Conservation (phyloP, 768 basidiomycete species). For the Trametes punicea region DNA sequence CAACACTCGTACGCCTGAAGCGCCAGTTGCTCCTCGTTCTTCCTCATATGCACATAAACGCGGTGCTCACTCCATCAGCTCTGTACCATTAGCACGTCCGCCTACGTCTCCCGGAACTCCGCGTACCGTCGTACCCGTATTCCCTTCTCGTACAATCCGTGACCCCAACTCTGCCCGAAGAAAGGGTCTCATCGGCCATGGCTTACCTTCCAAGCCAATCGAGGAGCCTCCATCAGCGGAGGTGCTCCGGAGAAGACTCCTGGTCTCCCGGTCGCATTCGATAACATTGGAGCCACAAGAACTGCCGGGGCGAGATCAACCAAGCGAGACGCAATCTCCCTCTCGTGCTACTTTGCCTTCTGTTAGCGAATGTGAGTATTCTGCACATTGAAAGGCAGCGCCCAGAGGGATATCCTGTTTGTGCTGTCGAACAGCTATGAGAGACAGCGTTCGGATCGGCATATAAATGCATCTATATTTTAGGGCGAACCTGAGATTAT, state of each 20-base stretch:
- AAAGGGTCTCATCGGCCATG: slow-evolving; percentile 55
- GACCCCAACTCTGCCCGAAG: slow-evolving; percentile 28
- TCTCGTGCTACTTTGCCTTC: not conserved
- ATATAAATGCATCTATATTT: too few species aligned
- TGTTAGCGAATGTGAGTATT: not conserved
- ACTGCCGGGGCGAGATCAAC: slow-evolving; percentile 17
- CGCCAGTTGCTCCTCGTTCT: slow-evolving; percentile 33
- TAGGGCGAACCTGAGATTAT: too few species aligned
- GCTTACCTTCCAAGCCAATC: slow-evolving; percentile 29
- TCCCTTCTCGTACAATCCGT: slow-evolving; percentile 19
- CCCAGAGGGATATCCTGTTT: too few species aligned
- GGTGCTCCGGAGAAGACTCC: slow-evolving; percentile 19
- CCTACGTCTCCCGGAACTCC: slow-evolving; percentile 77
- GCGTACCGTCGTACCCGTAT: slow-evolving; percentile 37
- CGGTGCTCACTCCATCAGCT: slow-evolving; percentile 77
- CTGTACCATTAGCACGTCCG: slow-evolving; percentile 75
- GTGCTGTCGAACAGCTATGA: too few species aligned
- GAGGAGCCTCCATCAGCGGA: slow-evolving; percentile 25
- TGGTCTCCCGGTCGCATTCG: slow-evolving; percentile 62
- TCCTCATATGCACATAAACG: slow-evolving; percentile 54
- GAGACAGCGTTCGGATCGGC: too few species aligned
- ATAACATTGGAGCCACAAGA: slow-evolving; percentile 57
- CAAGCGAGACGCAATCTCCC: slow-evolving; percentile 2
- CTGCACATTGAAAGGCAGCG: not conserved
- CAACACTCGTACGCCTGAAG: slow-evolving; percentile 62